A percentile compares a stretch with the other conserved stretches of the same genome.
Evolutionary conservation across 192 early-diverging fungal species (phyloP).

Genomic region (Fimicolochytrium jonesii): DNA sequence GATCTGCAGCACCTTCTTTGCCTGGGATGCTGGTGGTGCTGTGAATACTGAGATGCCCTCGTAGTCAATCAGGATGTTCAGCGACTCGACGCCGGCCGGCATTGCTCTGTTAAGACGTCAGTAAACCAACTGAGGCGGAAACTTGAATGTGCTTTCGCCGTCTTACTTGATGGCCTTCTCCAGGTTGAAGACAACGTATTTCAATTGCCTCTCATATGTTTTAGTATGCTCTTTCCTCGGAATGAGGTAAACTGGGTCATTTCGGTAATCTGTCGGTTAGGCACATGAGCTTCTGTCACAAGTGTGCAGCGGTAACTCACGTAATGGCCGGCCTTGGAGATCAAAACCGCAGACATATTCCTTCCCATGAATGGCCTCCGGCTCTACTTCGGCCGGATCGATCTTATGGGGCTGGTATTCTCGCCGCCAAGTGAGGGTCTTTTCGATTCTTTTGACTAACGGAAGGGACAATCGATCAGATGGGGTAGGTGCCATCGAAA

Average conservation of each 20-base stretch:
- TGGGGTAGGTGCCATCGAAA: too few species aligned
- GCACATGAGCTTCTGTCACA: slow-evolving; percentile 2
- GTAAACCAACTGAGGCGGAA: too few species aligned
- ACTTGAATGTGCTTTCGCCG: too few species aligned
- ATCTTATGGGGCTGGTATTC: slow-evolving; percentile 65
- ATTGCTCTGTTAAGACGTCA: slow-evolving; percentile 63
- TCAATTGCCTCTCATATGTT: slow-evolving; percentile 65
- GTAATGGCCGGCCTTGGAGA: slow-evolving; percentile 11
- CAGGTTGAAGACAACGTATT: slow-evolving; percentile 76
- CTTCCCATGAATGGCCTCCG: slow-evolving; percentile 79
- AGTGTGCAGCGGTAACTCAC: slow-evolving; percentile 3
- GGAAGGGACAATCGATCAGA: too few species aligned
- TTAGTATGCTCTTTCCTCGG: slow-evolving; percentile 70
- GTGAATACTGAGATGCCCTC: slow-evolving; percentile 68
- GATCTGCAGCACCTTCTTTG: slow-evolving; percentile 62
- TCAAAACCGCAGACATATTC: slow-evolving; percentile 56
- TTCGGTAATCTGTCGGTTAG: too few species aligned
- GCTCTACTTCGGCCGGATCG: slow-evolving; percentile 66
- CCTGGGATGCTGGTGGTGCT: slow-evolving; percentile 45
- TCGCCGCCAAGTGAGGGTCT: slow-evolving; percentile 76
- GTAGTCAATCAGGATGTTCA: slow-evolving; percentile 81
- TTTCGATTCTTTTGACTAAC: slow-evolving; percentile 54
- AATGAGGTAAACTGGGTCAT: slow-evolving; percentile 22
- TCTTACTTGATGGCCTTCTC: slow-evolving; percentile 66
- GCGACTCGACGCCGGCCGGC: slow-evolving; percentile 63